A percentile compares a stretch with the other conserved stretches of the same genome.
These are phyloP conservation scores for Phytopythium mirpurense DNA, from an alignment of 352 stramenopile species.

Conservation along the genomic window DNA sequence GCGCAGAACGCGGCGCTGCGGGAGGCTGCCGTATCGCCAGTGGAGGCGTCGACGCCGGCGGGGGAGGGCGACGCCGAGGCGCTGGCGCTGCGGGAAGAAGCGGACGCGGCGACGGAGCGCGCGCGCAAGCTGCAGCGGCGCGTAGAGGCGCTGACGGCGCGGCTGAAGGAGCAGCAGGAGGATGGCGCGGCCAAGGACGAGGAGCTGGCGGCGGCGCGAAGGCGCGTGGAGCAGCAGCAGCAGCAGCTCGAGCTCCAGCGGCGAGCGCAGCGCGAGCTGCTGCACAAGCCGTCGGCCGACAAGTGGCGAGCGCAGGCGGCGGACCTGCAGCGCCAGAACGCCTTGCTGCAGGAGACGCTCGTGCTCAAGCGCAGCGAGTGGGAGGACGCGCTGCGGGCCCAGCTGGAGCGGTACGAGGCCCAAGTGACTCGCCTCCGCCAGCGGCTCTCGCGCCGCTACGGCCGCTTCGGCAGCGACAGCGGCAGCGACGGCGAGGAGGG, in stretches of 20 bases:
- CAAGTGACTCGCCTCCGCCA: constrained; percentile 43
- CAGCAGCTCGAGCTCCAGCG: constrained; percentile 26
- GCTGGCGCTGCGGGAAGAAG: neutral
- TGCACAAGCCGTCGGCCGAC: constrained; percentile 7
- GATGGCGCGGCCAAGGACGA: constrained; percentile 36
- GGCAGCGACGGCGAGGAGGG: constrained; percentile 7
- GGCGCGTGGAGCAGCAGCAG: constrained; percentile 28
- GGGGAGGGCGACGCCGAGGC: neutral
- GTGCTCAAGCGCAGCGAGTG: constrained; percentile 64
- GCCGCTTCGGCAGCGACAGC: constrained; percentile 5
- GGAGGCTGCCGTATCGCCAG: constrained; percentile 20
- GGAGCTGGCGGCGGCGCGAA: constrained; percentile 34
- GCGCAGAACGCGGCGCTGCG: constrained; percentile 82
- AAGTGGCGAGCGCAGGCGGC: constrained; percentile 23
- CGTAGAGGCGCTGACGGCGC: constrained; percentile 53
- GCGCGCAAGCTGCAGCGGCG: constrained; percentile 72
- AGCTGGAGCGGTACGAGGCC: constrained; percentile 54
- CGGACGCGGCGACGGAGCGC: constrained; percentile 30
- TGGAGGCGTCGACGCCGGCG: neutral
- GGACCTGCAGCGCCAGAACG: constrained; percentile 48
- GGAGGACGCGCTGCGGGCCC: constrained; percentile 33
- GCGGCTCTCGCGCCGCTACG: constrained; percentile 29
- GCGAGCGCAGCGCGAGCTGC: neutral
- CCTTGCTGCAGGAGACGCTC: constrained; percentile 52
- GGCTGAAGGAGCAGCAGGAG: constrained; percentile 64